Percentiles rank a stretch among this genome's conserved stretches.
Evolutionary conservation across 2,329 filamentous ascomycete genomes (phyloP).

Genomic region (Fusarium sp.): DNA sequence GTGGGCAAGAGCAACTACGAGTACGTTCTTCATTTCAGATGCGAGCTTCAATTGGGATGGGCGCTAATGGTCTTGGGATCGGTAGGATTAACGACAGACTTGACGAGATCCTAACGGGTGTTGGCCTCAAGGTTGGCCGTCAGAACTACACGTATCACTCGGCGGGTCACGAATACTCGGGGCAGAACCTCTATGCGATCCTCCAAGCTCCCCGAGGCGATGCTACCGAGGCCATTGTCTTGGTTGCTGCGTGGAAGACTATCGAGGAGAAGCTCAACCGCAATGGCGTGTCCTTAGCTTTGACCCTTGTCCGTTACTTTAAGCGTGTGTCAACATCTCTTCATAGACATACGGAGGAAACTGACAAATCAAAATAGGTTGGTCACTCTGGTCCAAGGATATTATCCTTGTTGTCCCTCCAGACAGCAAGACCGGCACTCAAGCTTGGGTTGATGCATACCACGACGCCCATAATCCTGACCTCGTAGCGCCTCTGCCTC

Average conservation of each 20-base stretch:
- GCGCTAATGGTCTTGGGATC: not conserved
- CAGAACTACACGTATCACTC: constrained; percentile 90
- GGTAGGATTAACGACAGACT: constrained; percentile 75
- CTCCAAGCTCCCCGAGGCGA: constrained; percentile 94
- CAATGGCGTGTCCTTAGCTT: constrained; percentile 85
- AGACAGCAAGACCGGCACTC: constrained; percentile 89
- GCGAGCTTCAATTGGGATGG: not conserved
- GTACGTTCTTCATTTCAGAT: constrained; percentile 50
- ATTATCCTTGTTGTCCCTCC: constrained; percentile 92
- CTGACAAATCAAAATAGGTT: constrained; percentile 64
- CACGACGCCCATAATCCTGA: constrained; percentile 85
- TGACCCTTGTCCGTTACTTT: constrained; percentile 94
- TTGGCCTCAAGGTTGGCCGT: constrained; percentile 86
- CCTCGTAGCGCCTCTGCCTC: constrained; percentile 78
- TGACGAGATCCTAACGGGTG: constrained; percentile 78
- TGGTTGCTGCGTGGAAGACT: constrained; percentile 90
- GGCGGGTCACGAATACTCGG: constrained; percentile 77
- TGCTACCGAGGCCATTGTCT: constrained; percentile 95
- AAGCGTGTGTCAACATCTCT: constrained; percentile 67
- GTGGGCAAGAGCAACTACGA: constrained; percentile 64
- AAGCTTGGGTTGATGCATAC: constrained; percentile 98
- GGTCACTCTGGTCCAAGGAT: constrained; percentile 99
- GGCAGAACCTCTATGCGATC: constrained; percentile 94
- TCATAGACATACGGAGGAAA: not conserved
- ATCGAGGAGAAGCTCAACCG: constrained; percentile 82